Evolutionary conservation across 495 filamentous ascomycete genomes (phyloP).

Genomic region (Penicillium silybi): DNA sequence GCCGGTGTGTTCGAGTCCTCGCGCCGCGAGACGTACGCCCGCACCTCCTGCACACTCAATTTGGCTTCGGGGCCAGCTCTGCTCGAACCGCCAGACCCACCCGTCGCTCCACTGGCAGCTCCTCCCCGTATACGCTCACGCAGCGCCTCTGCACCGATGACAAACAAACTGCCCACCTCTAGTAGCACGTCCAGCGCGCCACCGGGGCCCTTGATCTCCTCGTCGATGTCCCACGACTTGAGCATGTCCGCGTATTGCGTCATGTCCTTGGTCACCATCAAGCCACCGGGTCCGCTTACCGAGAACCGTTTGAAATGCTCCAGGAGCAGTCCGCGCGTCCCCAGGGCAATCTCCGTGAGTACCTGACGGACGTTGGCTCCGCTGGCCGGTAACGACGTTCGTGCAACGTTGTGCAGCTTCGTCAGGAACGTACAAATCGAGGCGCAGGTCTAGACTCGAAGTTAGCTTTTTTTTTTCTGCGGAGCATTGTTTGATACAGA

Average conservation of each 20-base stretch:
- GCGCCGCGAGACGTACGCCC: conserved; percentile 73
- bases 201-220: conserved; percentile 51
- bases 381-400: conserved; percentile 65
- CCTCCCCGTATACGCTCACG: conserved; percentile 68
- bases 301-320: conserved; percentile 93
- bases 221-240: conserved; percentile 74
- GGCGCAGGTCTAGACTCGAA: conserved; percentile 59
- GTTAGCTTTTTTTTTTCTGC: not conserved
- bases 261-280: conserved; percentile 96
- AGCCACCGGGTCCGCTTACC: conserved; percentile 83
- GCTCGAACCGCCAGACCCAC: conserved; percentile 16
- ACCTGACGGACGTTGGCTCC: conserved; percentile 73
- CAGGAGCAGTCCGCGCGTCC: conserved; percentile 70
- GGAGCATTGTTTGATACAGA: not conserved
- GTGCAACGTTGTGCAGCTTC: conserved; percentile 55
- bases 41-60: conserved; percentile 67
- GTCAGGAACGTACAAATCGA: conserved; percentile 72
- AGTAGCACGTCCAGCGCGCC: conserved; percentile 75
- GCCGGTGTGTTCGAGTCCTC: conserved; percentile 79
- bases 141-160: conserved; percentile 86
- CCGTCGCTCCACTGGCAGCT: conserved; percentile 28
- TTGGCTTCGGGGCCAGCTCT: conserved; percentile 39
- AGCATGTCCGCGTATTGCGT: conserved; percentile 83
- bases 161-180: conserved; percentile 95
- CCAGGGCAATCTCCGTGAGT: conserved; percentile 78